A percentile compares a stretch with the other conserved stretches of the same genome.
phyloP scores from a whole-genome alignment of 1,284 basidiomycete genomes.

The Tranzscheliella williamsii region DNA sequence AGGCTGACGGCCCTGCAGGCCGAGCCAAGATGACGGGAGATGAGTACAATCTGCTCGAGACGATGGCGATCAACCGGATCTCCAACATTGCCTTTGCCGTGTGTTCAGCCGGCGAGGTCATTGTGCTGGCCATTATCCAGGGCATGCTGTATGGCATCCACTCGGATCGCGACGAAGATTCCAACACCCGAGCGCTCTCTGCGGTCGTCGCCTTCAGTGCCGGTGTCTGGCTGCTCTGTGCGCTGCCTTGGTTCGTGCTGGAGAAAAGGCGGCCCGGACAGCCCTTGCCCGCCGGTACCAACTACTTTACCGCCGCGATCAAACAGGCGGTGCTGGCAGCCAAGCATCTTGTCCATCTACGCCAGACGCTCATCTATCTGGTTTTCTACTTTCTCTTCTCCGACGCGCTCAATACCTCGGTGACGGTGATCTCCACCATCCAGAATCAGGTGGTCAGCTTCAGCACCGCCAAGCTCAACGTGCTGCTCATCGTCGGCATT shows the following conservation, averaged over 20 bases:
- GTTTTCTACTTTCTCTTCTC: slow-evolving; percentile 76
- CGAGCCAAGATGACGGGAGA: slow-evolving; percentile 62
- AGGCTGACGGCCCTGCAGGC: neutral
- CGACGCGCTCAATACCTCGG: slow-evolving; percentile 78
- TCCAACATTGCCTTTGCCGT: slow-evolving; percentile 78
- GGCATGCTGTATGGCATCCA: slow-evolving; percentile 74
- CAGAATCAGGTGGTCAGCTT: slow-evolving; percentile 77
- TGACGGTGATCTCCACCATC: slow-evolving; percentile 74
- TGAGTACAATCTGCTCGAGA: slow-evolving; percentile 75
- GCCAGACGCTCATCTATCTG: slow-evolving; percentile 63
- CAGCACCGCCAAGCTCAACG: slow-evolving; percentile 72
- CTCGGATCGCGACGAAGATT: slow-evolving; percentile 25
- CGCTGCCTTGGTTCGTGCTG: slow-evolving; percentile 74
- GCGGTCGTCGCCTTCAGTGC: slow-evolving; percentile 10
- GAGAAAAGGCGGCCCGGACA: slow-evolving; percentile 55
- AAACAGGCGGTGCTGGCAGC: slow-evolving; percentile 19
- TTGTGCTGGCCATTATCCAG: slow-evolving; percentile 74
- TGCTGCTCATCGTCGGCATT: slow-evolving; percentile 75
- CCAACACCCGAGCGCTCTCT: slow-evolving; percentile 66
- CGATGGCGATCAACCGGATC: slow-evolving; percentile 79
- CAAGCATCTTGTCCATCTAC: slow-evolving; percentile 11
- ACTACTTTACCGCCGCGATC: slow-evolving; percentile 70
- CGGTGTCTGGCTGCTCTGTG: slow-evolving; percentile 70
- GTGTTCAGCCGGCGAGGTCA: slow-evolving; percentile 76
- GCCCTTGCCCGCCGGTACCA: slow-evolving; percentile 69